phyloP scores from a whole-genome alignment of 805 yeast genomes.

The Ogataea neopini region DNA sequence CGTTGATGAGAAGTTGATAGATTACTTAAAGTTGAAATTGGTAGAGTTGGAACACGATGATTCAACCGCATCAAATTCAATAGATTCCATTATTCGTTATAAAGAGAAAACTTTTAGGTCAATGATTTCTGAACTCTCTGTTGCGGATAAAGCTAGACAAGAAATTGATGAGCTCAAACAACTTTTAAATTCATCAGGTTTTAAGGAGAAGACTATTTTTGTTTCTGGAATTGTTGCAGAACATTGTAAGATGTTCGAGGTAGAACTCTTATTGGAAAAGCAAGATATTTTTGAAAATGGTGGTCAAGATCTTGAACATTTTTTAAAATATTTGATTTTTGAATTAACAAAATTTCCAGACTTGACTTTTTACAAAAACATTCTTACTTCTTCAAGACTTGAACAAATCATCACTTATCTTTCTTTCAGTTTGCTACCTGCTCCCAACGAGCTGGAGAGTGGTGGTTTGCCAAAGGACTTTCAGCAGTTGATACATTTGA shows the following conservation, averaged over 20 bases:
- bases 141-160: slow-evolving; percentile 15
- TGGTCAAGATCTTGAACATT: slow-evolving; percentile 4
- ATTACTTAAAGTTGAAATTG: slow-evolving; percentile 12
- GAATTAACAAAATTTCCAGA: slow-evolving; percentile 16
- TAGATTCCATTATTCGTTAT: slow-evolving; percentile 14
- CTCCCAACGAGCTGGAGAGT: slow-evolving; percentile 2
- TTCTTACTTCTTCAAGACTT: slow-evolving; percentile 14
- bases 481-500: slow-evolving; percentile 5
- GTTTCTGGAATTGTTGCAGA: slow-evolving; percentile 8
- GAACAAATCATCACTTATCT: slow-evolving; percentile 16
- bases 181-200: slow-evolving; percentile 4
- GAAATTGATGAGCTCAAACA: slow-evolving; percentile 17
- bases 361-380: slow-evolving; percentile 10
- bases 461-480: slow-evolving; percentile 14
- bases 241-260: slow-evolving; percentile 6
- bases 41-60: slow-evolving; percentile 13
- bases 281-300: slow-evolving; percentile 10
- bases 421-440: slow-evolving; percentile 5
- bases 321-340: slow-evolving; percentile 11
- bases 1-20: slow-evolving; percentile 9
- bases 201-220: slow-evolving; percentile 8
- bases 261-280: slow-evolving; percentile 7
- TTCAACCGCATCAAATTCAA: slow-evolving; percentile 14
- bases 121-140: slow-evolving; percentile 18
- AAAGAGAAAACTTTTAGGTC: slow-evolving; percentile 20